Evolutionary conservation across 768 basidiomycete species (phyloP).

Genomic region (Coprinellus micaceus): DNA sequence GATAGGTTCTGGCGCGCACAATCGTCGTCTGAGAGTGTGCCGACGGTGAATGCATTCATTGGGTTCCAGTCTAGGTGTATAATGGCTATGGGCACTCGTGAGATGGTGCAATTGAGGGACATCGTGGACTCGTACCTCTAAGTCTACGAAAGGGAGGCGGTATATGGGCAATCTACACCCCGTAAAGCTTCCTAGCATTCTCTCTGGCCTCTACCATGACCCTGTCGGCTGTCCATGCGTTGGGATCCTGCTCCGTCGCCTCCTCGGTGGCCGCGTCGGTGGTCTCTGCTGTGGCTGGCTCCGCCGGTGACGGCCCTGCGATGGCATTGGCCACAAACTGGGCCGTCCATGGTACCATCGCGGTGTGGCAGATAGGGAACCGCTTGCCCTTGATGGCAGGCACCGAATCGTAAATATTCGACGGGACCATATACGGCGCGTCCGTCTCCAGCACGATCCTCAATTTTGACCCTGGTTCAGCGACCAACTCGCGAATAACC

Average conservation of each 20-base stretch:
- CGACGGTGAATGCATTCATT: too few relatives aligned
- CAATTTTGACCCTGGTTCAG: constrained; percentile 16
- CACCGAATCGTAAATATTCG: constrained; percentile 62
- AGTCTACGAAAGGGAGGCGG: neutral
- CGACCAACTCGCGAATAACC: constrained; percentile 55
- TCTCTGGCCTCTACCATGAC: constrained; percentile 61
- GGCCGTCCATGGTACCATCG: constrained; percentile 85
- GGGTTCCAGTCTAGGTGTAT: too few relatives aligned
- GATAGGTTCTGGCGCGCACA: too few relatives aligned
- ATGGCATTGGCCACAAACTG: constrained; percentile 59
- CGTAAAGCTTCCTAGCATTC: constrained; percentile 64
- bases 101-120: too few relatives aligned
- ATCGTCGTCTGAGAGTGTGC: too few relatives aligned
- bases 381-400: constrained; percentile 51
- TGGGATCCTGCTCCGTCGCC: too few relatives aligned
- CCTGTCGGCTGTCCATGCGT: constrained; percentile 9
- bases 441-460: constrained; percentile 79
- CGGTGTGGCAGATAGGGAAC: constrained; percentile 70
- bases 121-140: neutral
- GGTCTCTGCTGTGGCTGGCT: constrained; percentile 15
- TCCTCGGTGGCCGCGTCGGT: neutral
- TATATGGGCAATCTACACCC: constrained; percentile 26
- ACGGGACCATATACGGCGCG: constrained; percentile 83
- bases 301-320: constrained; percentile 47
- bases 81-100: too few relatives aligned